phyloP scores from a whole-genome alignment of 2,329 filamentous ascomycete genomes.

The Colletotrichum cordylinicola region DNA sequence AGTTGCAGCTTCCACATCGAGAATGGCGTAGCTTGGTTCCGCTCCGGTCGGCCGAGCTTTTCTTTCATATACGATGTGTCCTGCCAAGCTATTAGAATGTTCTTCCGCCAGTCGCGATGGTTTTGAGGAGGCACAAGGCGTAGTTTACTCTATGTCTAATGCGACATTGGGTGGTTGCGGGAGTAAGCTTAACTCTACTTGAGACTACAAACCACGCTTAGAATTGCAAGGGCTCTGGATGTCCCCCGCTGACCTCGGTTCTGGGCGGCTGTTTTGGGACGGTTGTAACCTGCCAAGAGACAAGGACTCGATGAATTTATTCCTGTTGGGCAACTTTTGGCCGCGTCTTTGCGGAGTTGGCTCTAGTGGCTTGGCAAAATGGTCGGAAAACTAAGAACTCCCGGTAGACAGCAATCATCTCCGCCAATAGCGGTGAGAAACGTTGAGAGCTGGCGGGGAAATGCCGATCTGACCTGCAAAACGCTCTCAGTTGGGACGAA shows the following conservation, averaged over 20 bases:
- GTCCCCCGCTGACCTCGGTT: background rate
- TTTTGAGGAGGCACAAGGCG: background rate
- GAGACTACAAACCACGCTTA: background rate
- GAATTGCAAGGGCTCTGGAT: background rate
- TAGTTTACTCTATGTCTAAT: background rate
- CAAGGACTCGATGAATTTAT: background rate
- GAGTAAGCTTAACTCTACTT: background rate
- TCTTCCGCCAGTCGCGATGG: constrained; percentile 17
- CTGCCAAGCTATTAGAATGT: background rate
- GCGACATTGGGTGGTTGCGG: background rate
- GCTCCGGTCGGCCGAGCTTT: constrained; percentile 16
- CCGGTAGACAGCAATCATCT: background rate
- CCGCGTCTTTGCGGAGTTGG: background rate
- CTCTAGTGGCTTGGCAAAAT: constrained; percentile 11
- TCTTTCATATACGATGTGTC: background rate
- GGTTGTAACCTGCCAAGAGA: background rate
- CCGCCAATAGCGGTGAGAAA: background rate
- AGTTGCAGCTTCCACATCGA: background rate
- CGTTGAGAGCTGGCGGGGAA: background rate
- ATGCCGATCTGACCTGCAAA: background rate
- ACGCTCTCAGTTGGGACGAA: background rate
- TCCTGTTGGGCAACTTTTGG: background rate
- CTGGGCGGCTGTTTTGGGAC: background rate
- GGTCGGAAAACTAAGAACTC: background rate
- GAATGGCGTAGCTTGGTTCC: background rate